A percentile compares a stretch with the other conserved stretches of the same genome.
These are phyloP conservation scores for Drechslera avenae DNA, from an alignment of 2,329 filamentous ascomycete species.

Conservation along the genomic window DNA sequence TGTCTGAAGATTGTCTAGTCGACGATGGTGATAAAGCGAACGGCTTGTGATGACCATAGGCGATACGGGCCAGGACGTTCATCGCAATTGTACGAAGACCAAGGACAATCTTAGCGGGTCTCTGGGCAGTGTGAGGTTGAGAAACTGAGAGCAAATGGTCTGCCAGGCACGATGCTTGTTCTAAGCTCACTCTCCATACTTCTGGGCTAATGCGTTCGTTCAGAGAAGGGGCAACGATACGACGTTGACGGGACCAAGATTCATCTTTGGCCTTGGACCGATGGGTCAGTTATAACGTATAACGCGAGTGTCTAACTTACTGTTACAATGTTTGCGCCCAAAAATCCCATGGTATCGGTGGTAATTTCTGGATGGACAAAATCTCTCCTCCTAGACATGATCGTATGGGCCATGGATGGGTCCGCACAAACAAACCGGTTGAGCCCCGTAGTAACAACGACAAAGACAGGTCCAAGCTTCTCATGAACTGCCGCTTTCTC, in stretches of 20 bases:
- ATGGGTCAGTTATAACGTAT: not conserved
- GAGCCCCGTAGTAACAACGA: slow-evolving; percentile 20
- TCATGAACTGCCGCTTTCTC: slow-evolving; percentile 13
- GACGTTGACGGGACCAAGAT: slow-evolving; percentile 15
- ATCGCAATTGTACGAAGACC: slow-evolving; percentile 8
- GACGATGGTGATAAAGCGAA: not conserved
- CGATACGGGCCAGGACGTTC: slow-evolving; percentile 8
- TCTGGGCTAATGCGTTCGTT: slow-evolving; percentile 18
- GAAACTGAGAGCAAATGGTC: not conserved
- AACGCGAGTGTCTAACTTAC: not conserved
- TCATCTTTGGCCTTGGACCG: slow-evolving; percentile 4
- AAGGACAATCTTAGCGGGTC: not conserved
- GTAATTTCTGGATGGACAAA: slow-evolving; percentile 6
- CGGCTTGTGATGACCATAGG: slow-evolving; percentile 5
- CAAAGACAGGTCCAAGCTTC: slow-evolving; percentile 19
- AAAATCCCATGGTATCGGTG: not conserved
- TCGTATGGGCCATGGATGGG: slow-evolving; percentile 2
- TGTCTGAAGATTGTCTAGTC: not conserved
- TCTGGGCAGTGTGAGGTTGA: not conserved
- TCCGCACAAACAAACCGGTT: slow-evolving; percentile 10
- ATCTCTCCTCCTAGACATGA: slow-evolving; percentile 5
- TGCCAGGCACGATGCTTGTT: slow-evolving; percentile 9
- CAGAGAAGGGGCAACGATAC: slow-evolving; percentile 16
- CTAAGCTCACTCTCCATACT: slow-evolving; percentile 12
- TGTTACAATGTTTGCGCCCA: slow-evolving; percentile 1